phyloP scores from a whole-genome alignment of 805 yeast genomes.

The Saturnispora zaruensis region DNA sequence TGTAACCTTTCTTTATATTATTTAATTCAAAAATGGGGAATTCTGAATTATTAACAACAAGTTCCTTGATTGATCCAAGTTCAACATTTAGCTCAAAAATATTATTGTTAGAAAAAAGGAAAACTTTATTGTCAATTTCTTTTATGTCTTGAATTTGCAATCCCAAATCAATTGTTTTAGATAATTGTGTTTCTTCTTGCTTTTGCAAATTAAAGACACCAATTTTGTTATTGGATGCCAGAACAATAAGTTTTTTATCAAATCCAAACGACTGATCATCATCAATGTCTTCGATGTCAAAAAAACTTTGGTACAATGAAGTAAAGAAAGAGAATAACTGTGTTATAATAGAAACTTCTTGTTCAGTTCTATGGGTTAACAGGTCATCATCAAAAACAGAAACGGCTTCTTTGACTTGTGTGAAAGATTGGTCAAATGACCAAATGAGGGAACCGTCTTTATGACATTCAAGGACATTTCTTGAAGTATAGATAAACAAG shows the following conservation, averaged over 20 bases:
- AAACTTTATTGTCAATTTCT: slow-evolving; percentile 9
- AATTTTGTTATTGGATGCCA: slow-evolving; percentile 34
- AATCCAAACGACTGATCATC: slow-evolving; percentile 35
- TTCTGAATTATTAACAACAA: slow-evolving; percentile 2
- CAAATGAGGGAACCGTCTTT: slow-evolving; percentile 28
- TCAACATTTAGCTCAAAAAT: neutral
- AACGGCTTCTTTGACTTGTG: slow-evolving; percentile 30
- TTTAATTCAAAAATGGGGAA: slow-evolving; percentile 12
- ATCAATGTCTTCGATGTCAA: slow-evolving; percentile 12
- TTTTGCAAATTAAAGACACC: slow-evolving; percentile 37
- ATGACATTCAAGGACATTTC: slow-evolving; percentile 13
- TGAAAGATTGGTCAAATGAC: slow-evolving; percentile 37
- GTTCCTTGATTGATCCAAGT: neutral
- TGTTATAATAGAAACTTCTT: neutral
- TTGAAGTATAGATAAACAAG: slow-evolving; percentile 14
- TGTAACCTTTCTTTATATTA: slow-evolving; percentile 12
- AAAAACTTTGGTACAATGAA: neutral
- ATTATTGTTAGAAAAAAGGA: slow-evolving; percentile 1
- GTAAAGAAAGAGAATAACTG: neutral
- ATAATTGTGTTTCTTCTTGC: slow-evolving; percentile 2
- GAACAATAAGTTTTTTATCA: slow-evolving; percentile 33
- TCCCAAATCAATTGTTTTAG: slow-evolving; percentile 1
- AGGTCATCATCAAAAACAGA: slow-evolving; percentile 23
- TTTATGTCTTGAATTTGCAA: slow-evolving; percentile 8
- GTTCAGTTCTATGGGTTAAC: slow-evolving; percentile 10